These are phyloP conservation scores for Cubamyces sp. DNA, from an alignment of 768 basidiomycete genomes.

Conservation along the genomic window DNA sequence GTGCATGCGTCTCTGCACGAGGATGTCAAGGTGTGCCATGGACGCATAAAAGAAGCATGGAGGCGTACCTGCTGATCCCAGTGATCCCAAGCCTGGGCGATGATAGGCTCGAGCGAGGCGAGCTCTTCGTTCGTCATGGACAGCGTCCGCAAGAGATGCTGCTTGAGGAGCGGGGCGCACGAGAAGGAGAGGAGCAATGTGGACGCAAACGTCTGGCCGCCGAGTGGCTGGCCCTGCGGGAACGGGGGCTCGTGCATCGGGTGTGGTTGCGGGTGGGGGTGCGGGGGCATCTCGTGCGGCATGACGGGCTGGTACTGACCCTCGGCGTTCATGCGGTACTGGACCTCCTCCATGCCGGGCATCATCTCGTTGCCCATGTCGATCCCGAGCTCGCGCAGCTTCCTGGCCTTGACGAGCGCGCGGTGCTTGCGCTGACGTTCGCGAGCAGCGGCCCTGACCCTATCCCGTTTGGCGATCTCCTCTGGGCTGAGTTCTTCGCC, in stretches of 20 bases:
- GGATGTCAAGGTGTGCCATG: conserved; percentile 7
- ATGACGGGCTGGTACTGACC: conserved; percentile 42
- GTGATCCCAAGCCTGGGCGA: conserved; percentile 84
- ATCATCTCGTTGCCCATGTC: conserved; percentile 80
- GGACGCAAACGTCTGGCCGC: conserved; percentile 81
- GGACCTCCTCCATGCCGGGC: conserved; percentile 66
- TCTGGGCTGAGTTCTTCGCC: conserved; percentile 48
- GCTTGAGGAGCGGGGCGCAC: conserved; percentile 73
- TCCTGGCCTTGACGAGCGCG: conserved; percentile 73
- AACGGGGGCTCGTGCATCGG: conserved; percentile 62
- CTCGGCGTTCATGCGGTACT: conserved; percentile 59
- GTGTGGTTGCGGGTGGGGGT: conserved; percentile 40
- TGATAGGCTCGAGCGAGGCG: conserved; percentile 74
- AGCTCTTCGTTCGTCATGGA: conserved; percentile 81
- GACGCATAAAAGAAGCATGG: not conserved
- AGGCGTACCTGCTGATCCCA: conserved; percentile 77
- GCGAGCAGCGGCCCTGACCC: conserved; percentile 74
- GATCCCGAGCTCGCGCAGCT: conserved; percentile 80
- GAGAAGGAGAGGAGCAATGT: conserved; percentile 78
- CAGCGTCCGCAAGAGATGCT: conserved; percentile 71
- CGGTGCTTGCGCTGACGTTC: conserved; percentile 87
- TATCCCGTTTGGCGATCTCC: conserved; percentile 67
- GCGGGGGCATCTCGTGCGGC: conserved; percentile 39
- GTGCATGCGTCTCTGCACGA: conserved; percentile 49
- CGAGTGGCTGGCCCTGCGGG: conserved; percentile 48